These are phyloP conservation scores for Tolypocladium tropicale DNA, from an alignment of 2,329 filamentous ascomycete genomes.

Conservation along the genomic window DNA sequence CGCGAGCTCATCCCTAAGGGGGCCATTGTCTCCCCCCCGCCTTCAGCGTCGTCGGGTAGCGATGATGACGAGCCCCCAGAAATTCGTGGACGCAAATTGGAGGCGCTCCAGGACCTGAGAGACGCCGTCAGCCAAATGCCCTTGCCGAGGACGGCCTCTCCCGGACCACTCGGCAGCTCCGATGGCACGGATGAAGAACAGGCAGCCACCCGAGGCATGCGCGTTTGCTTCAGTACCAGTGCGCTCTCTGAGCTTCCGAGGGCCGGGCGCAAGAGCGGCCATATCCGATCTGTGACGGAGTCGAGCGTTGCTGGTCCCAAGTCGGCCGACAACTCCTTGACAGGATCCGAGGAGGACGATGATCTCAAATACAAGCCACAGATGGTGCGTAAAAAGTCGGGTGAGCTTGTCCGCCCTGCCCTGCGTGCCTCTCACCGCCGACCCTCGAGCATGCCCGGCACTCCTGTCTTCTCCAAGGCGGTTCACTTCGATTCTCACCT, in stretches of 20 bases:
- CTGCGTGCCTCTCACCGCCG: conserved; percentile 71
- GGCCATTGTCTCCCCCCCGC: conserved; percentile 83
- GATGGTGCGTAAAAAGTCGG: conserved; percentile 97
- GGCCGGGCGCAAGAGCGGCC: conserved; percentile 31
- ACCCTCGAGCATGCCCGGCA: conserved; percentile 94
- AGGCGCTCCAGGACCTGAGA: conserved; percentile 59
- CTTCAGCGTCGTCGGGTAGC: conserved; percentile 70
- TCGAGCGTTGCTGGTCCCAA: conserved; percentile 35
- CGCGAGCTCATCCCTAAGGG: conserved; percentile 62
- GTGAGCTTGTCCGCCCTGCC: conserved; percentile 88
- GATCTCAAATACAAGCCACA: conserved; percentile 60
- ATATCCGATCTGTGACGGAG: conserved; percentile 47
- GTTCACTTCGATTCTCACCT: conserved; percentile 98
- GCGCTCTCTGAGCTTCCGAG: conserved; percentile 31
- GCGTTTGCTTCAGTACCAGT: conserved; percentile 37
- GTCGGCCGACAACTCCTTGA: conserved; percentile 38
- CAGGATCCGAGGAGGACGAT: conserved; percentile 52
- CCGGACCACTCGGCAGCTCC: conserved; percentile 8
- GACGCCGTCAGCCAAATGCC: conserved; percentile 75
- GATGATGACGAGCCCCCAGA: conserved; percentile 62
- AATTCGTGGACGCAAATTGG: conserved; percentile 36
- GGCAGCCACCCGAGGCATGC: conserved; percentile 18
- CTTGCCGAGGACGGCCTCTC: conserved; percentile 32
- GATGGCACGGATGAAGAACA: not conserved
- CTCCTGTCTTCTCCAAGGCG: conserved; percentile 87